phyloP scores from a whole-genome alignment of 805 yeast species.

The Blastobotrys peoriensis region DNA sequence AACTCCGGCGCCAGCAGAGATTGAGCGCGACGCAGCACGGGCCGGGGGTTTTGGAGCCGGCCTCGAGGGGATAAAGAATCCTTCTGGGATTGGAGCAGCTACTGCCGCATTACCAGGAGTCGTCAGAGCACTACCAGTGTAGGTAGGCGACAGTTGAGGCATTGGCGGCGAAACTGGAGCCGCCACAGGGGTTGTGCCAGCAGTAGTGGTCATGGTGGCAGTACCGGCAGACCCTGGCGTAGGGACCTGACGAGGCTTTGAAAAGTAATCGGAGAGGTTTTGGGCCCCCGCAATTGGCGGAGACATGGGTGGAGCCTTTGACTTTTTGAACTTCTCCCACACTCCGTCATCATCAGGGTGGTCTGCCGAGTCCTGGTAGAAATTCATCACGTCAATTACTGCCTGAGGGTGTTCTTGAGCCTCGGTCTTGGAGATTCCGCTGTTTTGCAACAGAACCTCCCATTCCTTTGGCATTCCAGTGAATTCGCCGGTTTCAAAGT shows the following conservation, averaged over 20 bases:
- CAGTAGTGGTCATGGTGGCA: no score
- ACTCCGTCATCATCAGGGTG: constrained; percentile 22
- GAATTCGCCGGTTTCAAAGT: constrained; percentile 74
- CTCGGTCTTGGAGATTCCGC: constrained; percentile 82
- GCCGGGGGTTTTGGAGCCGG: constrained; percentile 30
- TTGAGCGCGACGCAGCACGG: constrained; percentile 10
- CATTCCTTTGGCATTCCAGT: constrained; percentile 92
- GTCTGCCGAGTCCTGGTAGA: constrained; percentile 40
- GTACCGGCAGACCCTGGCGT: no score
- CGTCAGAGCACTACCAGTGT: constrained; percentile 1
- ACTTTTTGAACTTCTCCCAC: constrained; percentile 25
- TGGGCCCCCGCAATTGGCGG: constrained; percentile 5
- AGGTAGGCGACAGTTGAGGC: background rate
- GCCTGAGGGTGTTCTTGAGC: constrained; percentile 93
- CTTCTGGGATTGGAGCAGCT: constrained; percentile 6
- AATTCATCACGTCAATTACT: constrained; percentile 83
- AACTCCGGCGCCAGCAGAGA: background rate
- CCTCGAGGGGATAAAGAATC: constrained; percentile 23
- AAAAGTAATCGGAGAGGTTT: constrained; percentile 7
- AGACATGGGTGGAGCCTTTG: constrained; percentile 11
- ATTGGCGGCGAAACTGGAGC: background rate
- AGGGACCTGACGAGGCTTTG: constrained; percentile 5
- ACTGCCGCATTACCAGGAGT: constrained; percentile 7
- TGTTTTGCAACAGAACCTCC: constrained; percentile 76
- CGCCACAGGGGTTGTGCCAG: background rate